Conservation (phyloP, 345 rosid genomes). For the Lepidium sativum region DNA sequence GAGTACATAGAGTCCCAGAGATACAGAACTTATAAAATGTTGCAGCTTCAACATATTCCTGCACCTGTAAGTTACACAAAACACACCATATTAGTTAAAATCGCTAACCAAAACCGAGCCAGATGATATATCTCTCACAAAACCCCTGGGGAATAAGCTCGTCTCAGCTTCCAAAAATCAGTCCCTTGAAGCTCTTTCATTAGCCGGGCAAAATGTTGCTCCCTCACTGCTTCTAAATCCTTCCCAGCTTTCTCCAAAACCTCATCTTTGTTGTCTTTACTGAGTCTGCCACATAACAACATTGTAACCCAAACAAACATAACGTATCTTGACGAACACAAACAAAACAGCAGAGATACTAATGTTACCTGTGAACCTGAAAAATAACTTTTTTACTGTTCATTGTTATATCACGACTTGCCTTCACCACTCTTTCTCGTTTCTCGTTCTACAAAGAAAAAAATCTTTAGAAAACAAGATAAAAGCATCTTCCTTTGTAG, state of each 20-base stretch:
- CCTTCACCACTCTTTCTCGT: slow-evolving; percentile 88
- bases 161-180: slow-evolving; percentile 85
- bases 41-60: slow-evolving; percentile 95
- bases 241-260: slow-evolving; percentile 77
- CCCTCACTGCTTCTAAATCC: slow-evolving; percentile 55
- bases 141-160: slow-evolving; percentile 92
- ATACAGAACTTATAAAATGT: slow-evolving; percentile 74
- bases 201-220: slow-evolving; percentile 52
- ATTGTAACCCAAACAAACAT: neutral
- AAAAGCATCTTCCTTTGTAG: neutral
- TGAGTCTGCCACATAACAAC: slow-evolving; percentile 38
- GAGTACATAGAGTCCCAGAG: too few species aligned
- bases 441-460: slow-evolving; percentile 65
- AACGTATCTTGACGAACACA: too few species aligned
- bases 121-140: slow-evolving; percentile 9
- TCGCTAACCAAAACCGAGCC: neutral
- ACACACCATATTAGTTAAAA: neutral
- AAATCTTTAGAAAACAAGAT: neutral
- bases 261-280: slow-evolving; percentile 62
- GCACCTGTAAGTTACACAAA: slow-evolving; percentile 47
- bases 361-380: slow-evolving; percentile 82
- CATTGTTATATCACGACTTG: slow-evolving; percentile 85
- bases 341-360: too few species aligned
- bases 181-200: slow-evolving; percentile 81
- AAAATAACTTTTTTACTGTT: slow-evolving; percentile 94